Base-by-base conservation (phyloP, 2,329 filamentous ascomycete genomes). In the Claviceps quebecensis region DNA sequence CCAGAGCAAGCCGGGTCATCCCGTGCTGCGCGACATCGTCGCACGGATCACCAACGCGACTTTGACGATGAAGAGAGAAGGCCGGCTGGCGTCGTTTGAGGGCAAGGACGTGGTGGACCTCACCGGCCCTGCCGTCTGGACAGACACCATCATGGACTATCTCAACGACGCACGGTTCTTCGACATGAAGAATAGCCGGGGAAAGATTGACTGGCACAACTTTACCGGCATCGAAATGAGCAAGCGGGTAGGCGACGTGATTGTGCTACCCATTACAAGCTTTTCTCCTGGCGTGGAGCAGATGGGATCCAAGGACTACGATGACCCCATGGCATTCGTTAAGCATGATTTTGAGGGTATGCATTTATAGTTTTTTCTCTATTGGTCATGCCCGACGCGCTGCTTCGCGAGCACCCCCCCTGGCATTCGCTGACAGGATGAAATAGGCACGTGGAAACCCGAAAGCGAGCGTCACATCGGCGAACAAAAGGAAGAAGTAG, bases 261-360 rank as follows among this genome's bases (percentile, higher is more conserved):
- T 96, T 49, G 83, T 98, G 14, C 71, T 98, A 54, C 93, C 93
- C 26, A 97, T 98, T 61, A 98, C 93, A 6, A 91, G 89, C 67
- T 98, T 98, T 73, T 95, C 89, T 61, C 93, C 93, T 0, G 93
- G 93, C 26, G 88, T 97, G 45, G 79, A 83, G 59, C 89, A 95
- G 65, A 97, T 96, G 89, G 87, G 86, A 13, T 86, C 93, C 45
- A 83, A 84, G 61, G 89, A 94, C 56, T 77, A 83, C 43, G 88
- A 96, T 58, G 85, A 97, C 64, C 88, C 89, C 1, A 91, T 95
- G 87, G 93, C 93, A 1, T 97, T 95, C 73, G 93, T 98, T 55
- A 90, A 93, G 70, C 93, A 98, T 70, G 83, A 89, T 51, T 98
- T 98, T 66, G 87, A 95, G 73, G 93, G 91, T 94, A 72, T 58